These are phyloP conservation scores for Mollisia scopiformis DNA, from an alignment of 2,329 filamentous ascomycete genomes.

Conservation along the genomic window DNA sequence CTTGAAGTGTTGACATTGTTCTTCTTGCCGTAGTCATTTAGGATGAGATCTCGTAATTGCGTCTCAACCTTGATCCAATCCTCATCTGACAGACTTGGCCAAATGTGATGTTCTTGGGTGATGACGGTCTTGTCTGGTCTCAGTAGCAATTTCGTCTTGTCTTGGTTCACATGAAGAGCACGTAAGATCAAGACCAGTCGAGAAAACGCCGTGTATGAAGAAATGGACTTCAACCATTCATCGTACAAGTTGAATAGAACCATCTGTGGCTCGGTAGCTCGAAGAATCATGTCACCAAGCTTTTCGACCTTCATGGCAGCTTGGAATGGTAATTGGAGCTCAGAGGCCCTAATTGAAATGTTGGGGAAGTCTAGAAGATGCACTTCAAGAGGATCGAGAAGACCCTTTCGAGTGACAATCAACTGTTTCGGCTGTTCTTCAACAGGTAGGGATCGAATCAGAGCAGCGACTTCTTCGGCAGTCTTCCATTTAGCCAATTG, in stretches of 20 bases:
- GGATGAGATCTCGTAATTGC: conserved; percentile 88
- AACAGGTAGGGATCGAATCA: conserved; percentile 92
- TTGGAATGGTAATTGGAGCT: conserved; percentile 97
- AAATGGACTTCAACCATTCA: conserved; percentile 98
- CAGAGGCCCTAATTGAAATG: conserved; percentile 96
- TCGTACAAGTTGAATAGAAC: conserved; percentile 99
- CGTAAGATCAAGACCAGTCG: conserved; percentile 90
- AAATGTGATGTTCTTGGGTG: conserved; percentile 98
- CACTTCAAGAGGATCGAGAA: conserved; percentile 94
- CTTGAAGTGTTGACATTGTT: conserved; percentile 99
- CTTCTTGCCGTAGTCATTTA: conserved; percentile 99
- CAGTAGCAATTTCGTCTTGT: conserved; percentile 95
- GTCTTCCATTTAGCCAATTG: conserved; percentile 99
- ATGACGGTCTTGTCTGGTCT: conserved; percentile 98
- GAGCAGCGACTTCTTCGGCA: conserved; percentile 96
- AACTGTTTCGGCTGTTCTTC: conserved; percentile 99
- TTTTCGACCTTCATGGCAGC: conserved; percentile 99
- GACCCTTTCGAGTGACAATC: conserved; percentile 96
- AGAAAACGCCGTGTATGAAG: conserved; percentile 97
- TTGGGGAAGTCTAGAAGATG: conserved; percentile 98
- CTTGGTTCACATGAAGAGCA: conserved; percentile 94
- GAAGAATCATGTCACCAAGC: conserved; percentile 96
- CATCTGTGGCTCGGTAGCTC: conserved; percentile 99
- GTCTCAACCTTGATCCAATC: conserved; percentile 99
- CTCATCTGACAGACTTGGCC: conserved; percentile 91